A percentile compares a stretch with the other conserved stretches of the same genome.
These are phyloP conservation scores for Globisporangium megalacanthum DNA, from an alignment of 352 stramenopile genomes.

Conservation along the genomic window DNA sequence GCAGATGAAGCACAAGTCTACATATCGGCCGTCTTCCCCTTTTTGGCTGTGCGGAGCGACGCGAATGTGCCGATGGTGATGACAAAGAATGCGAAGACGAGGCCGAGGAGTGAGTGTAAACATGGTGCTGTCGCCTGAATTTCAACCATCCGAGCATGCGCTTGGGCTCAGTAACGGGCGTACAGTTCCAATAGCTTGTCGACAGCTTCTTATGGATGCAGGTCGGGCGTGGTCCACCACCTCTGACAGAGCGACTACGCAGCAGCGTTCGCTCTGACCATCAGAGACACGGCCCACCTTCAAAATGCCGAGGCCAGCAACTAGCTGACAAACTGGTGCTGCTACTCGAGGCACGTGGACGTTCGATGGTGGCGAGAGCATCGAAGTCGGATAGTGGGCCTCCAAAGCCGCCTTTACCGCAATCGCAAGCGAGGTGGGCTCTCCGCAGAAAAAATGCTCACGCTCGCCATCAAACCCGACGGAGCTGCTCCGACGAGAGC, in stretches of 20 bases:
- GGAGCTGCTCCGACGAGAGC: background rate
- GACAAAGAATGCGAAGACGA: too few species aligned
- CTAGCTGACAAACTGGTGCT: background rate
- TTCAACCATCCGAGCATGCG: background rate
- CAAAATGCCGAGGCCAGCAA: background rate
- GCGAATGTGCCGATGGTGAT: too few species aligned
- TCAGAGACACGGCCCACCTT: background rate
- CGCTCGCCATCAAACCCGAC: constrained; percentile 10
- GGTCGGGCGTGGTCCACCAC: constrained; percentile 3
- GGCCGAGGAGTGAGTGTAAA: too few species aligned
- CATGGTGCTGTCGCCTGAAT: constrained; percentile 6
- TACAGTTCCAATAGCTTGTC: constrained; percentile 19
- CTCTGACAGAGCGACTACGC: constrained; percentile 2
- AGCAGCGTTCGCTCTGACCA: background rate
- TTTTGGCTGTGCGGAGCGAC: too few species aligned
- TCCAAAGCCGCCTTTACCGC: background rate
- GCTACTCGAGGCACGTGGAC: constrained; percentile 4
- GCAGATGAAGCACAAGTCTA: too few species aligned
- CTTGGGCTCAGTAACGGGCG: background rate
- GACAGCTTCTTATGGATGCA: constrained; percentile 16
- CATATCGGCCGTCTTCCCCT: too few species aligned
- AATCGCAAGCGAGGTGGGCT: background rate
- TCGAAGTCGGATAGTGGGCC: background rate
- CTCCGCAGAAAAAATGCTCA: constrained; percentile 4
- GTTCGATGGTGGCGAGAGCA: background rate